A percentile compares a stretch with the other conserved stretches of the same genome.
Evolutionary conservation across 345 rosid genomes (phyloP).

Genomic region (Luvunga scandens): DNA sequence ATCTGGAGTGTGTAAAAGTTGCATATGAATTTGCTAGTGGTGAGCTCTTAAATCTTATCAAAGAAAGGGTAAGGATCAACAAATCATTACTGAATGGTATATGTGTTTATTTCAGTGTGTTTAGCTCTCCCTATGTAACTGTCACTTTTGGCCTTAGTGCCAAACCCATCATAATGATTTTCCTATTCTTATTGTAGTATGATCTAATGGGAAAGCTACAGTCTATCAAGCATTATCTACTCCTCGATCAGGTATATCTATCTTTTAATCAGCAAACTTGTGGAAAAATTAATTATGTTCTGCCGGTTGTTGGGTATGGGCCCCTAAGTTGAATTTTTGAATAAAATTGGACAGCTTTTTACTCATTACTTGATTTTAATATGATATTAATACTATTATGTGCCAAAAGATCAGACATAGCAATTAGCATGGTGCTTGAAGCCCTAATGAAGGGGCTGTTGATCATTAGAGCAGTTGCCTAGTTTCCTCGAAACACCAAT

Average conservation of each 20-base stretch:
- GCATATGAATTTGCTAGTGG: constrained; percentile 88
- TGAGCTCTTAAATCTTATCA: constrained; percentile 83
- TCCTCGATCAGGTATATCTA: constrained; percentile 85
- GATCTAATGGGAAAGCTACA: constrained; percentile 85
- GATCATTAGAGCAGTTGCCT: not conserved
- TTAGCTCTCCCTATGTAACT: not conserved
- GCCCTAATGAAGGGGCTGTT: not conserved
- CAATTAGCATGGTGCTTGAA: not conserved
- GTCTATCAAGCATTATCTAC: constrained; percentile 95
- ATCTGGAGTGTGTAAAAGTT: constrained; percentile 89
- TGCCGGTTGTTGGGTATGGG: not conserved
- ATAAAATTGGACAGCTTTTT: not conserved
- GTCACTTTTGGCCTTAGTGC: not conserved
- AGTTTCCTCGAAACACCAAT: not conserved
- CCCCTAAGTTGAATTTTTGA: not conserved
- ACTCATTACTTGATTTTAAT: not conserved
- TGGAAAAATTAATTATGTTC: constrained; percentile 3
- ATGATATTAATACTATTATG: not conserved
- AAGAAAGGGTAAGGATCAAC: constrained; percentile 58
- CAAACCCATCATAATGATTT: constrained; percentile 16
- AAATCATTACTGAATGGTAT: not conserved
- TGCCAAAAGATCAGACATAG: not conserved
- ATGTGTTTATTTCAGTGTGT: not conserved
- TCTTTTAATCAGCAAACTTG: not conserved
- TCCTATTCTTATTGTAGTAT: constrained; percentile 44